Percentiles rank a stretch among this genome's conserved stretches.
Evolutionary conservation across 176 grass and related monocot genomes (phyloP).

Genomic region (Triticum turgidum): DNA sequence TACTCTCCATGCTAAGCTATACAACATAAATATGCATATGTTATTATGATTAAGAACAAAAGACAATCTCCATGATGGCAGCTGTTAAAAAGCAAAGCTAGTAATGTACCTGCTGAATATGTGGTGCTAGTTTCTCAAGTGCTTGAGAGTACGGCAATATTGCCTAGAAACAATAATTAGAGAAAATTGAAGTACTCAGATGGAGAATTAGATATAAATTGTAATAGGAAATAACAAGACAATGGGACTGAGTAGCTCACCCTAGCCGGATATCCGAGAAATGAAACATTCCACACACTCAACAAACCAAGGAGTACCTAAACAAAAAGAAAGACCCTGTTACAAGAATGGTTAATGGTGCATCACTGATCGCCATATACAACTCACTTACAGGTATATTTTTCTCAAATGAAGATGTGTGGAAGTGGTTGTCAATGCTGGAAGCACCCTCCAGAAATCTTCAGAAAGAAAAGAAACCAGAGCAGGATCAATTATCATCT

Average conservation of each 20-base stretch:
- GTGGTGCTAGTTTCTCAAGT: conserved; percentile 95
- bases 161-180: conserved; percentile 46
- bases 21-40: conserved; percentile 34
- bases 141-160: conserved; percentile 96
- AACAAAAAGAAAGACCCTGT: conserved; percentile 33
- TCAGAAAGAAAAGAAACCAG: conserved; percentile 36
- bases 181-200: conserved; percentile 8
- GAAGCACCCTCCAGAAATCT: conserved; percentile 97
- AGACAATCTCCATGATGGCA: neutral
- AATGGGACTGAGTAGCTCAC: conserved; percentile 40
- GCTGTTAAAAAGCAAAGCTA: conserved; percentile 17
- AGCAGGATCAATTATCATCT: neutral
- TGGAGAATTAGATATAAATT: neutral
- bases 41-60: conserved; percentile 10
- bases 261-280: conserved; percentile 91
- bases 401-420: conserved; percentile 75
- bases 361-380: neutral
- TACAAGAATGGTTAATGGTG: conserved; percentile 24
- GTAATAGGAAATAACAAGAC: conserved; percentile 8
- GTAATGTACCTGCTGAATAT: conserved; percentile 92
- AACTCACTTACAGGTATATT: conserved; percentile 86
- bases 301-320: conserved; percentile 96
- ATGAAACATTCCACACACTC: conserved; percentile 98
- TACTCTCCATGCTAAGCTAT: conserved; percentile 99
- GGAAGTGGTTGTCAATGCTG: conserved; percentile 83